These are phyloP conservation scores for Gynochthodes officinalis DNA, from an alignment of 257 asterid genomes.

Conservation along the genomic window DNA sequence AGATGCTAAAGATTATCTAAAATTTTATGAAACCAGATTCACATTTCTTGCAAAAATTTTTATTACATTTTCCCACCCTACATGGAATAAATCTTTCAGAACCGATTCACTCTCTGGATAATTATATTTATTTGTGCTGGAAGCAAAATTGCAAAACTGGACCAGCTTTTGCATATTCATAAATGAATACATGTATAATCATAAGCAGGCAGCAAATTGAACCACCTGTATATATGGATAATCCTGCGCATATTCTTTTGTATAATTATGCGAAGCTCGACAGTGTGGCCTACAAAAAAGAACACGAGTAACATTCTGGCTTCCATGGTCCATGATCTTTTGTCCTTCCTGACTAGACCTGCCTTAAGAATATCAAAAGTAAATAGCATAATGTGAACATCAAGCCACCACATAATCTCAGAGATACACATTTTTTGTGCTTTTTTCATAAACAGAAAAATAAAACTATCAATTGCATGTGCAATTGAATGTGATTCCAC, in stretches of 20 bases:
- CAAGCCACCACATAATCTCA: neutral
- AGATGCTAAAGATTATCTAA: neutral
- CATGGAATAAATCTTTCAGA: neutral
- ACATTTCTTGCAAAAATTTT: neutral
- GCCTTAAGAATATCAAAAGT: constrained; percentile 16
- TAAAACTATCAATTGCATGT: neutral
- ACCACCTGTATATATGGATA: constrained; percentile 58
- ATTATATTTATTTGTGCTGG: neutral
- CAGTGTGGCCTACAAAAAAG: constrained; percentile 80
- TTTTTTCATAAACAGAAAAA: neutral
- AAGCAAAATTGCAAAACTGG: neutral
- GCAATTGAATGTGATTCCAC: neutral
- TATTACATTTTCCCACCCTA: too few species aligned
- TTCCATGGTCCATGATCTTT: constrained; percentile 29
- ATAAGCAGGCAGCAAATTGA: constrained; percentile 17
- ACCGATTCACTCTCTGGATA: neutral
- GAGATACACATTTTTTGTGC: neutral
- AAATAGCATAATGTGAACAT: constrained; percentile 9
- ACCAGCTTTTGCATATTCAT: neutral
- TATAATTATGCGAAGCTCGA: constrained; percentile 74
- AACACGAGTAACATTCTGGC: constrained; percentile 45
- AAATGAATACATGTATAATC: neutral
- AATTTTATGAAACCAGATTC: neutral
- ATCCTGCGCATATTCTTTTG: constrained; percentile 65
- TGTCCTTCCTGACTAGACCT: constrained; percentile 35